These are phyloP conservation scores for Triadica sebifera DNA, from an alignment of 345 rosid species.

Conservation along the genomic window DNA sequence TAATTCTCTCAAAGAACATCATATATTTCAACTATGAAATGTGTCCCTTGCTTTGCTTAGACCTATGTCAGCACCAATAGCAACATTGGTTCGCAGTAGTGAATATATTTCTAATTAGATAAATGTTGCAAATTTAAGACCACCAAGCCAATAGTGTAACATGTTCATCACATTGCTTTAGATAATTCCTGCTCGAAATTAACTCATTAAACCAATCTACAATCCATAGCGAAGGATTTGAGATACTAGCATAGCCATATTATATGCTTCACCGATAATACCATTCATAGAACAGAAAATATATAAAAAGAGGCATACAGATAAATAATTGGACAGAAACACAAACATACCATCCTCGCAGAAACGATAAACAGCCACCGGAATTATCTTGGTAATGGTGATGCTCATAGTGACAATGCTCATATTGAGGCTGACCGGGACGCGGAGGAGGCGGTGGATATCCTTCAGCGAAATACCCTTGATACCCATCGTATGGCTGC, in stretches of 20 bases:
- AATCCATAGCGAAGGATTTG: not conserved
- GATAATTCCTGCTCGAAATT: not conserved
- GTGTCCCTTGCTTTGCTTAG: not conserved
- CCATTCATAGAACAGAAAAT: not conserved
- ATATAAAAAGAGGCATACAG: too few species aligned
- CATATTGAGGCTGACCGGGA: slow-evolving; percentile 45
- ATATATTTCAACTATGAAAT: not conserved
- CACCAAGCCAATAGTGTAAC: not conserved
- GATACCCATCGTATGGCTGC: slow-evolving; percentile 59
- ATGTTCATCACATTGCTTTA: not conserved
- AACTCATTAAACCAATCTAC: not conserved
- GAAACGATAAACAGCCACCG: slow-evolving; percentile 56
- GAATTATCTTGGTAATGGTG: slow-evolving; percentile 48
- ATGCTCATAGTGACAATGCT: slow-evolving; percentile 47
- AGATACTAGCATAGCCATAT: not conserved
- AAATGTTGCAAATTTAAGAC: not conserved
- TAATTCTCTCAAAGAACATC: not conserved
- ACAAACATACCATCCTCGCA: slow-evolving; percentile 66
- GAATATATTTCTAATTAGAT: not conserved
- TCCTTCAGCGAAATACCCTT: slow-evolving; percentile 71
- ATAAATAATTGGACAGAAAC: not conserved
- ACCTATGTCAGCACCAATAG: not conserved
- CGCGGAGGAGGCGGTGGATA: slow-evolving; percentile 50
- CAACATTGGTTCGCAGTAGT: not conserved
- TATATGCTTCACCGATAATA: not conserved